A percentile compares a stretch with the other conserved stretches of the same genome.
Evolutionary conservation across 2,329 filamentous ascomycete species (phyloP).

Genomic region (Apiospora sp.): DNA sequence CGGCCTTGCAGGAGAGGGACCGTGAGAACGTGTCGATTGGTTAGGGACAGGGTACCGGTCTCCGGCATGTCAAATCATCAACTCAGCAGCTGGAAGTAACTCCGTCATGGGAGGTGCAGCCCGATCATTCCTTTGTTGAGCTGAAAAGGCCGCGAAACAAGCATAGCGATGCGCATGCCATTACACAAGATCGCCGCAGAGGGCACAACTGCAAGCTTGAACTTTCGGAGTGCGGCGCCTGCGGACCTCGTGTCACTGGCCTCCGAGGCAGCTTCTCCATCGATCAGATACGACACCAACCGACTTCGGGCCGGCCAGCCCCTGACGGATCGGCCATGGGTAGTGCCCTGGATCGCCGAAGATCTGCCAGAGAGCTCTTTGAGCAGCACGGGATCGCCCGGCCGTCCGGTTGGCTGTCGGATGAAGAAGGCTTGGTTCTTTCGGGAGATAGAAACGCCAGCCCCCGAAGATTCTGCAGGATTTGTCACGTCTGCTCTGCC

Average conservation of each 20-base stretch:
- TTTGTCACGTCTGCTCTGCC: slow-evolving; percentile 60
- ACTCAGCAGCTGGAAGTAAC: slow-evolving; percentile 33
- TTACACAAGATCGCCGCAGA: slow-evolving; percentile 22
- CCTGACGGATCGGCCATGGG: slow-evolving; percentile 36
- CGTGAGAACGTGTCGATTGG: slow-evolving; percentile 39
- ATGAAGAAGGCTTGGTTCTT: slow-evolving; percentile 44
- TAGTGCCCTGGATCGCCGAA: slow-evolving; percentile 46
- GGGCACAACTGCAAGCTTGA: slow-evolving; percentile 23
- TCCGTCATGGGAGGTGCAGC: slow-evolving; percentile 36
- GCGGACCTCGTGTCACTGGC: slow-evolving; percentile 6
- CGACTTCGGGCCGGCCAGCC: slow-evolving; percentile 25
- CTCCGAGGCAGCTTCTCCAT: slow-evolving; percentile 28
- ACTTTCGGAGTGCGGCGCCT: slow-evolving; percentile 21
- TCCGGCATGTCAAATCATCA: slow-evolving; percentile 30
- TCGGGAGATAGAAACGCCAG: slow-evolving; percentile 44
- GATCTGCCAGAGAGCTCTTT: slow-evolving; percentile 57
- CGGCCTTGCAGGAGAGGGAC: slow-evolving; percentile 34
- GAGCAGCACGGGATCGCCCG: slow-evolving; percentile 54
- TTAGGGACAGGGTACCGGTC: slow-evolving; percentile 42
- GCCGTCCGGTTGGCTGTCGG: slow-evolving; percentile 56
- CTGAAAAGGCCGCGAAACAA: slow-evolving; percentile 35
- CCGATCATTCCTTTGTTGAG: slow-evolving; percentile 39
- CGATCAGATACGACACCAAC: slow-evolving; percentile 28
- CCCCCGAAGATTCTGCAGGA: slow-evolving; percentile 41
- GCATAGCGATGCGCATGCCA: slow-evolving; percentile 37